Base-by-base conservation (phyloP, 139 green algal genomes). In the Picochlorum costavermella region DNA sequence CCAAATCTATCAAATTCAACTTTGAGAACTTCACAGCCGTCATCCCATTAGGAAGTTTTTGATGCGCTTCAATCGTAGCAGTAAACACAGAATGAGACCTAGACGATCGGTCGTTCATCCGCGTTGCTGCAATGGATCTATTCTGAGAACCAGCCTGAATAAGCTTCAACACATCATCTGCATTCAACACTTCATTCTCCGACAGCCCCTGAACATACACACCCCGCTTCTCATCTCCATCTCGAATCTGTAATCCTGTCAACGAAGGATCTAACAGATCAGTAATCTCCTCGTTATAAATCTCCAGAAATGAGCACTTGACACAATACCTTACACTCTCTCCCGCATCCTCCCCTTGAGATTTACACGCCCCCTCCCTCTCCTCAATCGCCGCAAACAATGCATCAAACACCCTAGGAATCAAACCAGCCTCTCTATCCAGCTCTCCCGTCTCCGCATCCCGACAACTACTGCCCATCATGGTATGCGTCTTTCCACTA, bases 1-100 rank as follows among this genome's bases (percentile, higher is more conserved):
- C 92, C 31, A 98, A 81, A 79, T 98, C 93, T 4, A 98, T 90
- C 14, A 98, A 81, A 81, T 96, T 97, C 20, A 98, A 79, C 28
- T 85, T 79, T 17, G 70, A 63, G 33, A 82, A 84, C 55, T 62
- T 83, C 10, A 92, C 63, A 25, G 77, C 79, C 28, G 70, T 73
- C 3, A 70, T 46, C 2, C 75, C 69, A 3, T 61, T 74, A 10
- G 65, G 68, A 23, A 25, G 13, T 31, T 64, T 70, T 55, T 63
- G 64, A 26, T 85, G 37, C 3, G 68, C 70, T 66, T 81, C 82
- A 10, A 87, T 65, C 12, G 68, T 66, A 4, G 56, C 59, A 2
- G 70, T 94, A 75, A 97, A 97, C 8, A 98, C 88, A 25, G 69
- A 86, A 76, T 98, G 92, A 10, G 86, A 95, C 30, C 92, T 82